These are phyloP conservation scores for Leptodontidium sp. DNA, from an alignment of 2,329 filamentous ascomycete genomes.

Conservation along the genomic window DNA sequence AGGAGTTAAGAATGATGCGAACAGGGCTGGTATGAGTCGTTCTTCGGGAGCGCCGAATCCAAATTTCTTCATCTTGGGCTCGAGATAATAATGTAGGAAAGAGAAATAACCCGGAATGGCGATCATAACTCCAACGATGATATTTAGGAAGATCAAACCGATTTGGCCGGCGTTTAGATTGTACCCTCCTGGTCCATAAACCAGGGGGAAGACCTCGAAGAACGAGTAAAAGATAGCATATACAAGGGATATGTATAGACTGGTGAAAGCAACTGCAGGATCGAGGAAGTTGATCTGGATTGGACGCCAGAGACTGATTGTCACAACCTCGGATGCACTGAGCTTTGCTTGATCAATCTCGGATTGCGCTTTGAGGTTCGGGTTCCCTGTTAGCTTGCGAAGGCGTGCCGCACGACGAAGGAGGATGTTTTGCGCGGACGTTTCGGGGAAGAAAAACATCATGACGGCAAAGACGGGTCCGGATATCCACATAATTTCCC, in stretches of 20 bases:
- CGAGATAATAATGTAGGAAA: slow-evolving; percentile 53
- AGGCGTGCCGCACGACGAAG: slow-evolving; percentile 65
- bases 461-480: slow-evolving; percentile 63
- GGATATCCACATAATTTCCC: slow-evolving; percentile 67
- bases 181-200: slow-evolving; percentile 61
- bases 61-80: neutral
- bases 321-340: slow-evolving; percentile 51
- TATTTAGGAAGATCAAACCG: slow-evolving; percentile 66
- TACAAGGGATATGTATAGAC: slow-evolving; percentile 65
- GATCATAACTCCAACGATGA: slow-evolving; percentile 61
- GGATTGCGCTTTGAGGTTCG: slow-evolving; percentile 63
- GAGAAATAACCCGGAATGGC: slow-evolving; percentile 56
- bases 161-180: slow-evolving; percentile 63
- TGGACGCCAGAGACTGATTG: slow-evolving; percentile 65
- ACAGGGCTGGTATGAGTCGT: slow-evolving; percentile 46
- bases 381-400: slow-evolving; percentile 62
- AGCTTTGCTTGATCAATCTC: slow-evolving; percentile 66
- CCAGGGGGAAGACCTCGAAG: slow-evolving; percentile 71
- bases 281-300: slow-evolving; percentile 65
- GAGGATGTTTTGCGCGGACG: slow-evolving; percentile 63
- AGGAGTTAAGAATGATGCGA: slow-evolving; percentile 58
- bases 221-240: slow-evolving; percentile 68
- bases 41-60: slow-evolving; percentile 49
- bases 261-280: slow-evolving; percentile 66
- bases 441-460: slow-evolving; percentile 70